These are phyloP conservation scores for Dionaea muscipula DNA, from an alignment of 179 eudicot genomes.

Conservation along the genomic window DNA sequence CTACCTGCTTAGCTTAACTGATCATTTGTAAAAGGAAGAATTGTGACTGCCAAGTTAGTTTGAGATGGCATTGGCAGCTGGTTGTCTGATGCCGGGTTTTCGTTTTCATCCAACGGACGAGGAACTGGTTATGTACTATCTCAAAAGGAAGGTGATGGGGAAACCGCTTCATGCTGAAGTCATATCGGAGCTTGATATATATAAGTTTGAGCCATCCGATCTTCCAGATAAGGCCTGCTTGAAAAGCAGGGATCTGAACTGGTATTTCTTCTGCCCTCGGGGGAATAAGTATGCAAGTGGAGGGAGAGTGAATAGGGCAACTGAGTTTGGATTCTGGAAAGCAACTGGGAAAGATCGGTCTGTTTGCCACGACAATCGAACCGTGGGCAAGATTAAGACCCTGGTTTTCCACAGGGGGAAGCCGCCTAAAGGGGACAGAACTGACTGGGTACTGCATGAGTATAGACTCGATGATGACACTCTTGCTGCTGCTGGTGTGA, in stretches of 20 bases:
- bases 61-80: slow-evolving; percentile 10
- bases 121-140: slow-evolving; percentile 52
- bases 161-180: slow-evolving; percentile 23
- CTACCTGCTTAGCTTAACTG: too few relatives aligned
- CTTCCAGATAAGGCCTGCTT: slow-evolving; percentile 43
- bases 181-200: slow-evolving; percentile 54
- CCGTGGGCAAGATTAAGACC: slow-evolving; percentile 62
- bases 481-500: slow-evolving; percentile 29
- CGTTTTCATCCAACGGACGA: slow-evolving; percentile 74
- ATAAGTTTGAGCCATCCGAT: slow-evolving; percentile 54
- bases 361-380: slow-evolving; percentile 19
- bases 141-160: slow-evolving; percentile 59
- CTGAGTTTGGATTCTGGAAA: slow-evolving; percentile 71
- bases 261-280: slow-evolving; percentile 67
- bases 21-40: too few relatives aligned
- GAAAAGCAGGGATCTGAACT: slow-evolving; percentile 42
- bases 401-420: slow-evolving; percentile 59
- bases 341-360: slow-evolving; percentile 56
- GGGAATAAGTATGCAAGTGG: slow-evolving; percentile 47
- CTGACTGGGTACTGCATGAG: slow-evolving; percentile 81
- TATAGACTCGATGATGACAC: slow-evolving; percentile 35
- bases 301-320: slow-evolving; percentile 42
- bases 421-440: slow-evolving; percentile 53
- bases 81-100: slow-evolving; percentile 42
- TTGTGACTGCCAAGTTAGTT: too few relatives aligned